phyloP scores from a whole-genome alignment of 2,329 filamentous ascomycete genomes.

The Aureobasidium sp. region DNA sequence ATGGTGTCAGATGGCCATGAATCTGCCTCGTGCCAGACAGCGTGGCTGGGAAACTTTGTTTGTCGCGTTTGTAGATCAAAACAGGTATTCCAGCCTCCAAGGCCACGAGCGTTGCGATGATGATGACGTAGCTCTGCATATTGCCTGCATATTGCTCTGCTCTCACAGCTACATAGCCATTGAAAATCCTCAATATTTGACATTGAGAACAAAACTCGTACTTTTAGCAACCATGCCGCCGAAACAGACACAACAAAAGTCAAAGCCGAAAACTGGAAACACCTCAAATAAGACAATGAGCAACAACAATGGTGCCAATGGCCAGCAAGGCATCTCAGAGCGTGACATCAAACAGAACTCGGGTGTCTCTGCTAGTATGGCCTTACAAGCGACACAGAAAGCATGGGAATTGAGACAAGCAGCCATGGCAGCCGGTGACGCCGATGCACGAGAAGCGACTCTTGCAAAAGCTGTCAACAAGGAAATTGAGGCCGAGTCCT shows the following conservation, averaged over 20 bases:
- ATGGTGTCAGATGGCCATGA: background rate
- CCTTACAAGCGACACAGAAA: slow-evolving; percentile 32
- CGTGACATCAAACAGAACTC: slow-evolving; percentile 35
- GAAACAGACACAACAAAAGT: background rate
- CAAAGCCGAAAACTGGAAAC: background rate
- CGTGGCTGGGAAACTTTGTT: background rate
- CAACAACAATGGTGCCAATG: background rate
- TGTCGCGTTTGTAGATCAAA: background rate
- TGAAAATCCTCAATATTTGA: background rate
- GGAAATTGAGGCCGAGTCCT: slow-evolving; percentile 36
- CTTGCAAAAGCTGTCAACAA: slow-evolving; percentile 35
- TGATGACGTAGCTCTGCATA: slow-evolving; percentile 5
- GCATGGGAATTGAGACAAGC: slow-evolving; percentile 35
- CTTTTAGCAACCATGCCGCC: background rate
- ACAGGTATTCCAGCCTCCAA: background rate
- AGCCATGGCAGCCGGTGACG: slow-evolving; percentile 33
- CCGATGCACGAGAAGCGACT: slow-evolving; percentile 33
- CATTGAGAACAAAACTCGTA: background rate
- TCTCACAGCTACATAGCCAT: background rate
- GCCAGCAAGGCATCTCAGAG: slow-evolving; percentile 24
- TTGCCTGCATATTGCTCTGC: background rate
- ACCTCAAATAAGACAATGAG: background rate
- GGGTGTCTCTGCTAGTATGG: slow-evolving; percentile 32
- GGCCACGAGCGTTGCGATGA: background rate
- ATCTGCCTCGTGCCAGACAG: background rate